Conservation (phyloP, 2,329 filamentous ascomycete species). For the Phoma herbarum region DNA sequence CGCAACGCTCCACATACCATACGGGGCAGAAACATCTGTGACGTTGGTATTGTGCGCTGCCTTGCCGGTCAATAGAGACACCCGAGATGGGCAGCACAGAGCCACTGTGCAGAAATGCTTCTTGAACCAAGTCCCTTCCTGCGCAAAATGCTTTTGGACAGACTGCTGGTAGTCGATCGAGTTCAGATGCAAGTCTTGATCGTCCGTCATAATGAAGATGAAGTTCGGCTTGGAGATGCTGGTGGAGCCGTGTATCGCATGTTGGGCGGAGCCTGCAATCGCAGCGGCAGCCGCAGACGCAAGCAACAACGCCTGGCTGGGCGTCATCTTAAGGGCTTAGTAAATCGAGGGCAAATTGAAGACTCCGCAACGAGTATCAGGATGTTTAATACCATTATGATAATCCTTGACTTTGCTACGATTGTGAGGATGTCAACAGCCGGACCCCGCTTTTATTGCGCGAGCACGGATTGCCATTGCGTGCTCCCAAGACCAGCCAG, state of each 20-base stretch:
- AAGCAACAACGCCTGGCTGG: slow-evolving; percentile 19
- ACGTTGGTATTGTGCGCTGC: slow-evolving; percentile 76
- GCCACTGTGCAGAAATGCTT: slow-evolving; percentile 73
- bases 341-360: not conserved
- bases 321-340: slow-evolving; percentile 5
- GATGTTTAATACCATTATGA: not conserved
- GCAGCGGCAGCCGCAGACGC: slow-evolving; percentile 16
- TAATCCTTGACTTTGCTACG: not conserved
- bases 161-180: slow-evolving; percentile 69
- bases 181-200: slow-evolving; percentile 70
- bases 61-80: slow-evolving; percentile 71
- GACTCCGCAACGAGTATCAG: not conserved
- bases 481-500: slow-evolving; percentile 7
- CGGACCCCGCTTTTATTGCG: slow-evolving; percentile 20
- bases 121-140: slow-evolving; percentile 67
- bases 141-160: slow-evolving; percentile 63
- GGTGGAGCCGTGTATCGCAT: not conserved
- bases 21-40: slow-evolving; percentile 65
- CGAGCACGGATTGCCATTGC: slow-evolving; percentile 4
- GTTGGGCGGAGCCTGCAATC: not conserved
- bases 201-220: slow-evolving; percentile 73
- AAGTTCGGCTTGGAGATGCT: slow-evolving; percentile 59
- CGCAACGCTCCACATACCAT: slow-evolving; percentile 50
- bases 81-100: slow-evolving; percentile 73
- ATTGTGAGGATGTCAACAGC: not conserved